Evolutionary conservation across 768 basidiomycete species (phyloP), one percentile per base, ranked within the genome.

Genomic region (Sporobolomyces pararoseus): DNA sequence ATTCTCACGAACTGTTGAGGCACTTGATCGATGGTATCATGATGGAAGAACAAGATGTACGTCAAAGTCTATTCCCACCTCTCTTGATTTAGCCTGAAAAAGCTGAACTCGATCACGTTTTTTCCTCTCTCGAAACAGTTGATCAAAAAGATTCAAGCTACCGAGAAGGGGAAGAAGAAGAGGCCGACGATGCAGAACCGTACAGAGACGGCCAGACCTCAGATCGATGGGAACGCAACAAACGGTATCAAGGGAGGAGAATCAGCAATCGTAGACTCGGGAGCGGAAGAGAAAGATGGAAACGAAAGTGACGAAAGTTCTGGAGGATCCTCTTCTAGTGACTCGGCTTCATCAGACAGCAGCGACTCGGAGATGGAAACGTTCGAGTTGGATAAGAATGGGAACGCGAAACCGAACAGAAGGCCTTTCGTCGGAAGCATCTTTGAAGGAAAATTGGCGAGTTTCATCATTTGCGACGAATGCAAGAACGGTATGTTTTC

Each of bases 31-130:
- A 96, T 78, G 89, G 87, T 25, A 89, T 94, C 84, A 85, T 90
- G 62, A 94, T 94, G 91, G 94, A 97, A 78, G 93, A 97, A 79
- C 82, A 86, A 59, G 94, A 98, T 77, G 89, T 90, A 76, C 70
- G 72, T n/a, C 19, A 7, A n/a, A n/a, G n/a, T n/a, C n/a, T n/a
- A n/a, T n/a, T n/a, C n/a, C n/a, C n/a, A n/a, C n/a, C n/a, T n/a
- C n/a, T n/a, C n/a, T n/a, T n/a, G n/a, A n/a, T n/a, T n/a, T n/a
- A n/a, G n/a, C n/a, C n/a, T n/a, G n/a, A n/a, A n/a, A n/a, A n/a
- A n/a, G n/a, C n/a, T n/a, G n/a, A n/a, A n/a, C n/a, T n/a, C n/a
- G n/a, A n/a, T n/a, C n/a, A n/a, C n/a, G n/a, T n/a, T n/a, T n/a
- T n/a, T n/a, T n/a, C n/a, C n/a, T n/a, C n/a, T n/a, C n/a, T n/a